A percentile compares a stretch with the other conserved stretches of the same genome.
These are phyloP conservation scores for Macaranga tanarius DNA, from an alignment of 441 rosid species.

Conservation along the genomic window DNA sequence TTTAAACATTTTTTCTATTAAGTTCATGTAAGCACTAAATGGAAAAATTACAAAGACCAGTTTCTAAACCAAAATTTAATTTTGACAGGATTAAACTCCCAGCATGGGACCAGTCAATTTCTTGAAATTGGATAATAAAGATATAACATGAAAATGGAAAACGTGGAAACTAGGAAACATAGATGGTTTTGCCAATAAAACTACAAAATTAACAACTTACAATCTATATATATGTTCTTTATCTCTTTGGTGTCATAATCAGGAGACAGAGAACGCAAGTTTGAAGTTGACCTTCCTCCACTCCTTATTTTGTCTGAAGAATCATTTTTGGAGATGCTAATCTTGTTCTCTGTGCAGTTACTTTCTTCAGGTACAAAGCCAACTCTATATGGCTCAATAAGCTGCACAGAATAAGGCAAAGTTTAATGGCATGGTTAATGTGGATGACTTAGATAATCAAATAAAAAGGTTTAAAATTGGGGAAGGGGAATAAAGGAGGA, in stretches of 20 bases:
- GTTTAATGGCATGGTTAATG: background rate
- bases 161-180: slow-evolving; percentile 10
- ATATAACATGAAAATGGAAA: slow-evolving; percentile 4
- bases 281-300: slow-evolving; percentile 38
- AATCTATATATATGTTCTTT: slow-evolving; percentile 91
- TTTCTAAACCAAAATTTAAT: background rate
- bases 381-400: slow-evolving; percentile 67
- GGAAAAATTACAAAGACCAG: background rate
- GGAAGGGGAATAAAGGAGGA: slow-evolving; percentile 3
- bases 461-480: slow-evolving; percentile 4
- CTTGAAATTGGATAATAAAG: slow-evolving; percentile 15
- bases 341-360: slow-evolving; percentile 41
- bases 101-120: slow-evolving; percentile 3
- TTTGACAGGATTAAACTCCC: background rate
- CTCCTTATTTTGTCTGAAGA: slow-evolving; percentile 45
- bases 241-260: slow-evolving; percentile 73
- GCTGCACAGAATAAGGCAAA: slow-evolving; percentile 39
- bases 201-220: slow-evolving; percentile 53
- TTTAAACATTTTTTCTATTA: too few relatives aligned
- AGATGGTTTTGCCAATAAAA: background rate
- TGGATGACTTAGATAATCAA: too few relatives aligned
- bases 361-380: slow-evolving; percentile 41
- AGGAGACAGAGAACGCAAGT: slow-evolving; percentile 49
- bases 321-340: slow-evolving; percentile 36
- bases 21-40: background rate